A percentile compares a stretch with the other conserved stretches of the same genome.
Evolutionary conservation across 441 rosid species (phyloP).

Genomic region (Syzygium malaccense): DNA sequence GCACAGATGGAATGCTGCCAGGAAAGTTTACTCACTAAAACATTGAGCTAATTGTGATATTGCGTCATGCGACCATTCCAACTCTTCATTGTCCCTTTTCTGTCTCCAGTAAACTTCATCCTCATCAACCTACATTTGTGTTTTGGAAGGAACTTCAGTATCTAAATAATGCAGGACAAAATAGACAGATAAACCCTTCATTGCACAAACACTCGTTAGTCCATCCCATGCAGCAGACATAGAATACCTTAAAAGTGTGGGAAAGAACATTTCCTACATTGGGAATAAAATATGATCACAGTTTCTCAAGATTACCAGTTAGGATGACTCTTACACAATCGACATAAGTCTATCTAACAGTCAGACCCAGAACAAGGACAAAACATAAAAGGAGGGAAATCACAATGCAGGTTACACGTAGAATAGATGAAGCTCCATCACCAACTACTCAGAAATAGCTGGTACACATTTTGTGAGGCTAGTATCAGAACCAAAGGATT

Average conservation of each 20-base stretch:
- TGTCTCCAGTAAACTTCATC: conserved; percentile 82
- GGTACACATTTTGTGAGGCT: not conserved
- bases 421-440: not conserved
- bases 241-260: not conserved
- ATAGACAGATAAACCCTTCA: not conserved
- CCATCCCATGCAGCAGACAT: not conserved
- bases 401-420: not conserved
- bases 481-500: not conserved
- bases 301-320: not conserved
- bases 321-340: not conserved
- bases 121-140: conserved; percentile 65
- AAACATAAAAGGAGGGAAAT: not conserved
- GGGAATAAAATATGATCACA: not conserved
- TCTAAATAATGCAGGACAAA: not conserved
- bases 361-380: not conserved
- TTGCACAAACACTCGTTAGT: not conserved
- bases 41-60: conserved; percentile 59
- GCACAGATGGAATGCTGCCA: not conserved
- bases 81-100: conserved; percentile 60
- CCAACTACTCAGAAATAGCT: not conserved
- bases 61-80: conserved; percentile 60
- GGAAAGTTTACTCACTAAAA: conserved; percentile 49
- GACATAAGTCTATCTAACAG: not conserved
- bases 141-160: conserved; percentile 9
- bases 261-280: not conserved